Evolutionary conservation across 352 stramenopile genomes (phyloP).

Genomic region (Blastocystis sp.): DNA sequence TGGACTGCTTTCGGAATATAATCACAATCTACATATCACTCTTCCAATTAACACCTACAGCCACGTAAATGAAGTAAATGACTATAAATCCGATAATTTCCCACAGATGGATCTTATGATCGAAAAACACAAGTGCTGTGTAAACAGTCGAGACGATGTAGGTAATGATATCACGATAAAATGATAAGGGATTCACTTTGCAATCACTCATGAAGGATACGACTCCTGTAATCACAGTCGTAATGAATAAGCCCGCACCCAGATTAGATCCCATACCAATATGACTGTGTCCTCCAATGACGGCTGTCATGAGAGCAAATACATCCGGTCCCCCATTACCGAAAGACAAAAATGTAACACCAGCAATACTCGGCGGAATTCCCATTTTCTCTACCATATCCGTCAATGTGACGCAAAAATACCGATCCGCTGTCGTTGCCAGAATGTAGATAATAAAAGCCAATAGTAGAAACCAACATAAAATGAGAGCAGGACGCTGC

Average conservation of each 20-base stretch:
- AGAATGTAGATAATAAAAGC: slow-evolving; percentile 74
- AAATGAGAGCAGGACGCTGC: neutral
- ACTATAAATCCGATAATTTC: slow-evolving; percentile 71
- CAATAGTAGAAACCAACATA: slow-evolving; percentile 51
- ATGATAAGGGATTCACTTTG: slow-evolving; percentile 60
- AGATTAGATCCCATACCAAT: slow-evolving; percentile 71
- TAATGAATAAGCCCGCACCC: slow-evolving; percentile 90
- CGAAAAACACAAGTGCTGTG: slow-evolving; percentile 67
- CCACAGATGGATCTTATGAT: slow-evolving; percentile 67
- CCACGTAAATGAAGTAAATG: slow-evolving; percentile 77
- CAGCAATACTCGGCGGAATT: slow-evolving; percentile 68
- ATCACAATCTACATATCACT: slow-evolving; percentile 22
- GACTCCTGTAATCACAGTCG: slow-evolving; percentile 83
- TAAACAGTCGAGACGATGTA: slow-evolving; percentile 66
- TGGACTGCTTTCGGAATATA: slow-evolving; percentile 59
- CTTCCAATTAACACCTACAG: neutral
- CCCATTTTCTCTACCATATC: slow-evolving; percentile 86
- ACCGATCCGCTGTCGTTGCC: slow-evolving; percentile 90
- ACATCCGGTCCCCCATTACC: slow-evolving; percentile 95
- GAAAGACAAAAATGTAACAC: slow-evolving; percentile 93
- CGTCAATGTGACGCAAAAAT: slow-evolving; percentile 91
- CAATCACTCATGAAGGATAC: slow-evolving; percentile 77
- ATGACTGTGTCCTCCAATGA: slow-evolving; percentile 55
- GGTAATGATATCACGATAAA: slow-evolving; percentile 70
- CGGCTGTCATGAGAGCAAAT: slow-evolving; percentile 82